Conservation (phyloP, 2,329 filamentous ascomycete species). For the Zymoseptoria ardabiliae region DNA sequence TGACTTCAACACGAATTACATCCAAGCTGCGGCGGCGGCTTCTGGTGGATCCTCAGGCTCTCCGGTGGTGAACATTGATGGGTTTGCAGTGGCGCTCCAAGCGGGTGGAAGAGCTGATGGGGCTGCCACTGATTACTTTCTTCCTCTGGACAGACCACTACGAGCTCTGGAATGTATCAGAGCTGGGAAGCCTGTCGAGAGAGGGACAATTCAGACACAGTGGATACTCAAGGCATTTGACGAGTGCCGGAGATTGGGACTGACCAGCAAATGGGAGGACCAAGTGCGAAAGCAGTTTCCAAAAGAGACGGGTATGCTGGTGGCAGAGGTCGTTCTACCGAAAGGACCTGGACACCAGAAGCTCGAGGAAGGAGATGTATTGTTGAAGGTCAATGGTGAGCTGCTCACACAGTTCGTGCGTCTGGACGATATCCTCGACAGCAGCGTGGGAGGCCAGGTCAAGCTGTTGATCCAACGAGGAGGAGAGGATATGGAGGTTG, state of each 20-base stretch:
- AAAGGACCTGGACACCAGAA: conserved; percentile 80
- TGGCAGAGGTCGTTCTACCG: conserved; percentile 89
- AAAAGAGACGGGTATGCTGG: conserved; percentile 91
- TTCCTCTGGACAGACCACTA: conserved; percentile 83
- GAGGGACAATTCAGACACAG: conserved; percentile 96
- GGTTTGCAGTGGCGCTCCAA: conserved; percentile 83
- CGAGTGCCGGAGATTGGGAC: conserved; percentile 81
- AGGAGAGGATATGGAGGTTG: conserved; percentile 77
- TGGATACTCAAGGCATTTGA: conserved; percentile 97
- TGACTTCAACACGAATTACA: conserved; percentile 95
- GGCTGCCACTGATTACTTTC: conserved; percentile 94
- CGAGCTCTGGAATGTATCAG: conserved; percentile 82
- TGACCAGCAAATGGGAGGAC: conserved; percentile 80
- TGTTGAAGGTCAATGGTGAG: conserved; percentile 89
- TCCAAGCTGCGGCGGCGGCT: conserved; percentile 92
- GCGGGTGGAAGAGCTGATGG: conserved; percentile 90
- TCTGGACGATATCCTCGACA: conserved; percentile 85
- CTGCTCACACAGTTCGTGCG: conserved; percentile 88
- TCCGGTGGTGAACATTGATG: conserved; percentile 94
- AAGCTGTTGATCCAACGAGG: conserved; percentile 79
- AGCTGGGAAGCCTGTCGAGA: conserved; percentile 64
- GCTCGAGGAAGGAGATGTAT: conserved; percentile 87
- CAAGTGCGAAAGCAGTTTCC: conserved; percentile 77
- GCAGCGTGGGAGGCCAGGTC: conserved; percentile 71
- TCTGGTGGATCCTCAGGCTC: conserved; percentile 97